These are phyloP conservation scores for Beauveria caledonica DNA, from an alignment of 2,329 filamentous ascomycete genomes.

Conservation along the genomic window DNA sequence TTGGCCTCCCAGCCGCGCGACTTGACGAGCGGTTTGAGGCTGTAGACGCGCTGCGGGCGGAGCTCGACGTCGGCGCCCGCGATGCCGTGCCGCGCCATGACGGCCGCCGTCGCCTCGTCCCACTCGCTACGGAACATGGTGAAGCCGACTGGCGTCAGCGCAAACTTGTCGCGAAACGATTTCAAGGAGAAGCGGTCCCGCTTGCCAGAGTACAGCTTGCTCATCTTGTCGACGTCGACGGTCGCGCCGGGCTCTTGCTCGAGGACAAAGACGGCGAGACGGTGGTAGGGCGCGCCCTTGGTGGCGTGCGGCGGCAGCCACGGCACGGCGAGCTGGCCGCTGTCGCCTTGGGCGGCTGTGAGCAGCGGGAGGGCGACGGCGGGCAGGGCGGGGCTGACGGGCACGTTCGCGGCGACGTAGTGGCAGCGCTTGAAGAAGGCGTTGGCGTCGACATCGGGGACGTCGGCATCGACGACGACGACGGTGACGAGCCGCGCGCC, in stretches of 20 bases:
- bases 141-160: conserved; percentile 67
- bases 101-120: conserved; percentile 79
- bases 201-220: conserved; percentile 36
- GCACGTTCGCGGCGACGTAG: conserved; percentile 66
- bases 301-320: conserved; percentile 85
- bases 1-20: conserved; percentile 59
- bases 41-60: conserved; percentile 68
- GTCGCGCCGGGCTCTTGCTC: conserved; percentile 57
- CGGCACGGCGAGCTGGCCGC: conserved; percentile 51
- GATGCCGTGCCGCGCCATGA: conserved; percentile 75
- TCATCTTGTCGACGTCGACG: conserved; percentile 51
- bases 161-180: conserved; percentile 62
- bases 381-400: conserved; percentile 43
- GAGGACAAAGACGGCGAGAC: conserved; percentile 73
- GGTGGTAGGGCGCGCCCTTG: conserved; percentile 87
- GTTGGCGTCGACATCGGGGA: conserved; percentile 70
- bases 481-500: conserved; percentile 78
- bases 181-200: conserved; percentile 69
- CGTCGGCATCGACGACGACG: conserved; percentile 81
- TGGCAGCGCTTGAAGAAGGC: conserved; percentile 76
- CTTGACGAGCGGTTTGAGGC: conserved; percentile 53
- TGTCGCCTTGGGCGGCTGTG: background rate
- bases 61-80: conserved; percentile 76
- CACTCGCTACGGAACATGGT: conserved; percentile 82
- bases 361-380: conserved; percentile 59